These are phyloP conservation scores for Fusarium virguliforme DNA, from an alignment of 2,329 filamentous ascomycete genomes.

Conservation along the genomic window DNA sequence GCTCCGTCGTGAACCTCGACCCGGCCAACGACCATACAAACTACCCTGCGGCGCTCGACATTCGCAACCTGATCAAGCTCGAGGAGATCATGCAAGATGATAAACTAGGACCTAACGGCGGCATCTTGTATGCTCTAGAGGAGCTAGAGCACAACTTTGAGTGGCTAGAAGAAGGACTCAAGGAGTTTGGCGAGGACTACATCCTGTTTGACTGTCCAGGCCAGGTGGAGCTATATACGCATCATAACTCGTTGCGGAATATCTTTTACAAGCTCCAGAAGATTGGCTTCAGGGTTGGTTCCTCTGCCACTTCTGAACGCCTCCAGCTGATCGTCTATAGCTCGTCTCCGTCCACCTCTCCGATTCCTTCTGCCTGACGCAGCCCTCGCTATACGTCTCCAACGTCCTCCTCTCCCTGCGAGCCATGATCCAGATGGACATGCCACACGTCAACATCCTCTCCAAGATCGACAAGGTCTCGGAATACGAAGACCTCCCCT, in stretches of 20 bases:
- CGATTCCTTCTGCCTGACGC: constrained; percentile 92
- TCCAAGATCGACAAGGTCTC: constrained; percentile 97
- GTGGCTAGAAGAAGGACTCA: constrained; percentile 88
- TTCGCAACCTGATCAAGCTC: constrained; percentile 88
- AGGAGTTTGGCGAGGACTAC: constrained; percentile 89
- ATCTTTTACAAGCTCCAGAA: constrained; percentile 94
- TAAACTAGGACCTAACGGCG: constrained; percentile 91
- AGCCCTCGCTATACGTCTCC: constrained; percentile 95
- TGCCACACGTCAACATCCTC: constrained; percentile 94
- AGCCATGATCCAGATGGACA: constrained; percentile 98
- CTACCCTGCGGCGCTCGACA: constrained; percentile 92
- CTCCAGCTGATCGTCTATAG: constrained; percentile 64
- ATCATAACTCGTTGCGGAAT: constrained; percentile 91
- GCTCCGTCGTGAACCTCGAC: constrained; percentile 95
- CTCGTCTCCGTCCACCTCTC: constrained; percentile 94
- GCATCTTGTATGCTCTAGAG: constrained; percentile 92
- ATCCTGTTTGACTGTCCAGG: constrained; percentile 96
- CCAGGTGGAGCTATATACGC: constrained; percentile 97
- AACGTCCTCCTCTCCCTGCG: constrained; percentile 93
- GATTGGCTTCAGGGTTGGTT: constrained; percentile 87
- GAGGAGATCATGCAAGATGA: constrained; percentile 97
- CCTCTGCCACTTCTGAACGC: background rate
- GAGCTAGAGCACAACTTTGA: constrained; percentile 95
- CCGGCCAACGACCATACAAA: constrained; percentile 94
- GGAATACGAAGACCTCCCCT: constrained; percentile 87